These are phyloP conservation scores for Sclerotinia glacialis DNA, from an alignment of 2,329 filamentous ascomycete genomes.

Conservation along the genomic window DNA sequence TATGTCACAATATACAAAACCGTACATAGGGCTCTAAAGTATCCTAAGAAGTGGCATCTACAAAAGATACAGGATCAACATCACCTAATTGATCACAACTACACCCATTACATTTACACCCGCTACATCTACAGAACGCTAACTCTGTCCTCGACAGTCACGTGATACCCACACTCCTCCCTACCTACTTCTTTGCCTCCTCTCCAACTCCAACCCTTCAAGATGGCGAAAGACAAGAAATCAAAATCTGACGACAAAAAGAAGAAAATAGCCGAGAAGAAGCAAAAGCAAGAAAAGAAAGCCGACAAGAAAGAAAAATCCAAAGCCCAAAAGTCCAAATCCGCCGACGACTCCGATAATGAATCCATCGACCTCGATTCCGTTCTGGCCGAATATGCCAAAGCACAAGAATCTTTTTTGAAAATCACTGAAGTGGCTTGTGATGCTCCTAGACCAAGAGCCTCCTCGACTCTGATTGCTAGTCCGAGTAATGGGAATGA, in stretches of 20 bases:
- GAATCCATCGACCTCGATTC: constrained; percentile 92
- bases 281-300: constrained; percentile 82
- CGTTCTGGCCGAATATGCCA: constrained; percentile 88
- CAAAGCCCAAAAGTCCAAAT: constrained; percentile 68
- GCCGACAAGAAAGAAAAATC: constrained; percentile 79
- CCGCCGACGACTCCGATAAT: constrained; percentile 74
- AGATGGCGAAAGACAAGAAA: constrained; percentile 55
- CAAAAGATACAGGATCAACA: not conserved
- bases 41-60: not conserved
- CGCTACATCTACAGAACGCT: not conserved
- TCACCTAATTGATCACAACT: not conserved
- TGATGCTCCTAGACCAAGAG: constrained; percentile 72
- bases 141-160: not conserved
- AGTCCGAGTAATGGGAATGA: constrained; percentile 85
- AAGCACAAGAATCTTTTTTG: constrained; percentile 88
- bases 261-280: constrained; percentile 59
- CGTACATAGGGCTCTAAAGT: not conserved
- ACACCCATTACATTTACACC: not conserved
- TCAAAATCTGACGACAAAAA: constrained; percentile 48
- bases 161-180: not conserved
- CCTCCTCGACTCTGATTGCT: constrained; percentile 78
- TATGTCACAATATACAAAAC: not conserved
- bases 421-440: constrained; percentile 82
- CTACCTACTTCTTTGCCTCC: too few relatives aligned
- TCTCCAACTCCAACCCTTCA: not conserved